These are phyloP conservation scores for Boechera retrofracta DNA, from an alignment of 345 rosid genomes.

Conservation along the genomic window DNA sequence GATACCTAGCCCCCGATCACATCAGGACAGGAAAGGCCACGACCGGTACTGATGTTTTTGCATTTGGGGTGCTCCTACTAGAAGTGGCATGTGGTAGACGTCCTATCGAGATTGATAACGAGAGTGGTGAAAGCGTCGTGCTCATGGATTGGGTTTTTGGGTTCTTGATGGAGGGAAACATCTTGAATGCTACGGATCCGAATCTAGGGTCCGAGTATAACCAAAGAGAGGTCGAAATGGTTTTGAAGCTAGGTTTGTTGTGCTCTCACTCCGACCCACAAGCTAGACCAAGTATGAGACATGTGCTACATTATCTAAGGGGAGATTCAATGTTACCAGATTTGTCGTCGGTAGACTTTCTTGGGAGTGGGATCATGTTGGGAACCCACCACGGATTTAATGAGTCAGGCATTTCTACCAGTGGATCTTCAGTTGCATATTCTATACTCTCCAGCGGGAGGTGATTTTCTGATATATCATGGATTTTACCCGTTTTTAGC, in stretches of 20 bases:
- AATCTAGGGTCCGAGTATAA: slow-evolving; percentile 39
- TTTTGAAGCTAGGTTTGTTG: slow-evolving; percentile 67
- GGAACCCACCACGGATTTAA: slow-evolving; percentile 15
- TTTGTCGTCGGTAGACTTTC: too few species aligned
- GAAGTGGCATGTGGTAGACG: too few species aligned
- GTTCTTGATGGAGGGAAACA: slow-evolving; percentile 50
- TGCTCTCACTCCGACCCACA: slow-evolving; percentile 58
- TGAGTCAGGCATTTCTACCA: slow-evolving; percentile 34
- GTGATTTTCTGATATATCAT: slow-evolving; percentile 20
- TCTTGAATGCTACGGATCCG: slow-evolving; percentile 59
- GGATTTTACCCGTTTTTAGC: too few species aligned
- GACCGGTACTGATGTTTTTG: too few species aligned
- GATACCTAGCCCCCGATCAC: too few species aligned
- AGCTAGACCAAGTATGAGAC: slow-evolving; percentile 45
- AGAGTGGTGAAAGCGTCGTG: slow-evolving; percentile 12
- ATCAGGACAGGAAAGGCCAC: too few species aligned
- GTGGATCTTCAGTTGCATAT: slow-evolving; percentile 43
- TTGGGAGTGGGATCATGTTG: too few species aligned
- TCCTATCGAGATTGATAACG: slow-evolving; percentile 8
- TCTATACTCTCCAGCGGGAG: slow-evolving; percentile 64
- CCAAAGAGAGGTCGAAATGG: slow-evolving; percentile 53
- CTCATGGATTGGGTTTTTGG: slow-evolving; percentile 77
- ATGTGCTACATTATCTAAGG: too few species aligned
- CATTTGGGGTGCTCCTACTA: too few species aligned
- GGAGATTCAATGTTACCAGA: too few species aligned